Base-by-base conservation (phyloP, 1,284 basidiomycete species). In the Tylopilus sp. region DNA sequence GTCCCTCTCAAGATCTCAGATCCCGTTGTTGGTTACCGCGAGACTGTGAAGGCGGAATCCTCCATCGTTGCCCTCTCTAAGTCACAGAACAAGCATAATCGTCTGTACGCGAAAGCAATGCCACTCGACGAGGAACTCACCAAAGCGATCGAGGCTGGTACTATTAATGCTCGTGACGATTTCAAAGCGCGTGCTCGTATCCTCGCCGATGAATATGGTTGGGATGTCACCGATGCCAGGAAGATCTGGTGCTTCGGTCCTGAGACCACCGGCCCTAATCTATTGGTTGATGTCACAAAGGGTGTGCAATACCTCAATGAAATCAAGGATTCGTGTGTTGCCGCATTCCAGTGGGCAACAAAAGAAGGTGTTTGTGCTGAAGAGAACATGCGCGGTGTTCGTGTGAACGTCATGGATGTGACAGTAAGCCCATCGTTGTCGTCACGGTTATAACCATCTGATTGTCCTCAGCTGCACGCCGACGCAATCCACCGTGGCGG, bases 161-260 rank as follows among this genome's bases (percentile, higher is more conserved):
- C 84, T 71, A 76, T 99, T 72, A 91, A 70, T 74, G 74, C 96
- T 53, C 92, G 97, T 74, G 97, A 99, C 75, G 97, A 99, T 85
- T 94, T 92, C 85, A 99, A 99, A 83, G 74, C 83, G 63, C 94
- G 97, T 68, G 97, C 95, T 50, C 93, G 97, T 81, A 72, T 93
- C 70, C 85, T 99, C 61, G 96, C 97, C 58, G 97, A 99, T 74
- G 94, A 98, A 65, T 91, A 81, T 74, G 94, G 93, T 58, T 99
- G 97, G 97, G 97, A 99, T 75, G 95, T 99, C 65, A 97, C 96
- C 59, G 97, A 99, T 70, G 97, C 97, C 65, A 85, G 97, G 74
- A 98, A 98, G 85, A 98, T 99, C 71, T 99, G 97, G 97, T 94
- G 92, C 79, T 99, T 99, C 82, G 96, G 96, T 68, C 97, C 97